These are phyloP conservation scores for Ramaria sp. DNA, from an alignment of 768 basidiomycete genomes.

Conservation along the genomic window DNA sequence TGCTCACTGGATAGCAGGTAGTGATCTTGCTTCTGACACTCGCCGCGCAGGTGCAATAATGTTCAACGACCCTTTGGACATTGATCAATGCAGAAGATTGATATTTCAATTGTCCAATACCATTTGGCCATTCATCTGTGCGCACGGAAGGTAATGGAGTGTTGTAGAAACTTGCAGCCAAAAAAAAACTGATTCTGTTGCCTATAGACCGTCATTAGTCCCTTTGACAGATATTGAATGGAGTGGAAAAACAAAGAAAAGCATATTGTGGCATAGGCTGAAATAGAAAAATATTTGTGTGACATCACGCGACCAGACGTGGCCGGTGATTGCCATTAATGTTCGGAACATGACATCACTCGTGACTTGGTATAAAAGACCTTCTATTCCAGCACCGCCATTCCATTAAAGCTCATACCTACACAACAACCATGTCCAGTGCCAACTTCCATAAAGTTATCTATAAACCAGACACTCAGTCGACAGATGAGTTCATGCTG, in stretches of 20 bases:
- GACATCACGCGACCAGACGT: background rate
- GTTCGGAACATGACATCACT: background rate
- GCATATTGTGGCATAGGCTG: slow-evolving; percentile 1
- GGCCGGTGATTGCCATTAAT: background rate
- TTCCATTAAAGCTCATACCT: background rate
- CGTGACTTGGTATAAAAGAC: background rate
- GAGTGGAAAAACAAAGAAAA: slow-evolving; percentile 6
- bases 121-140: slow-evolving; percentile 87
- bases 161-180: slow-evolving; percentile 1
- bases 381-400: background rate
- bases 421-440: background rate
- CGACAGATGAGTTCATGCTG: slow-evolving; percentile 61
- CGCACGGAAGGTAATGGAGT: slow-evolving; percentile 68
- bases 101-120: slow-evolving; percentile 59
- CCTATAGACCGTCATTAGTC: slow-evolving; percentile 41
- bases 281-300: background rate
- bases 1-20: slow-evolving; percentile 9
- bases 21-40: slow-evolving; percentile 2
- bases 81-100: slow-evolving; percentile 59
- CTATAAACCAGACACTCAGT: slow-evolving; percentile 67
- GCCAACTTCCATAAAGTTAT: slow-evolving; percentile 50
- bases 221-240: slow-evolving; percentile 29
- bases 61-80: slow-evolving; percentile 78
- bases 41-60: slow-evolving; percentile 74
- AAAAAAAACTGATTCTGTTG: background rate